Conservation (phyloP, 176 grass and related monocot species). For the Avena eriantha region DNA sequence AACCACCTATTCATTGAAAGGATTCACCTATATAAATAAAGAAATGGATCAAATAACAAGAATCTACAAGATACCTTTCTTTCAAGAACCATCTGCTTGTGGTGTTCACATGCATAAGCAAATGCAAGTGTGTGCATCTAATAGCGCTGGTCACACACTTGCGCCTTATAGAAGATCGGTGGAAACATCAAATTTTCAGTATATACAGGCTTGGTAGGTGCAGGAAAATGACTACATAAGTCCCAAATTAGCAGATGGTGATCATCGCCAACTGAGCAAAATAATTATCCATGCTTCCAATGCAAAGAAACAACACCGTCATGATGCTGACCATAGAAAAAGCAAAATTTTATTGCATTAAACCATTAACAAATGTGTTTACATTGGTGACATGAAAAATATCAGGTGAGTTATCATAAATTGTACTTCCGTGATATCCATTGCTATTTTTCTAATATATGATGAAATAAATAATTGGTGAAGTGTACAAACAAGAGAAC, state of each 20-base stretch:
- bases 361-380: neutral
- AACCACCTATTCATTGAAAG: slow-evolving; percentile 95
- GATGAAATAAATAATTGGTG: neutral
- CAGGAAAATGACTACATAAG: too few relatives aligned
- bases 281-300: too few relatives aligned
- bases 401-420: neutral
- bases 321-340: too few relatives aligned
- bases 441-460: neutral
- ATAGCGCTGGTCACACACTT: neutral
- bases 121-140: slow-evolving; percentile 9
- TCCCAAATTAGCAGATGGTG: too few relatives aligned
- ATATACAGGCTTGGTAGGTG: neutral
- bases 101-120: neutral
- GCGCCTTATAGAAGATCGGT: slow-evolving; percentile 21
- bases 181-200: slow-evolving; percentile 8
- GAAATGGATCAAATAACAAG: slow-evolving; percentile 8
- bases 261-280: too few relatives aligned
- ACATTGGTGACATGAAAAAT: neutral
- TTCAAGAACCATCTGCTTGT: slow-evolving; percentile 9
- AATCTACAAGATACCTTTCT: neutral
- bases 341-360: too few relatives aligned
- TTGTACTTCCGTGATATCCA: neutral
- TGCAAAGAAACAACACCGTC: too few relatives aligned
- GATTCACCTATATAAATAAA: slow-evolving; percentile 70
- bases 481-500: neutral